Percentiles rank a stretch among this genome's conserved stretches.
phyloP scores from a whole-genome alignment of 164 flowering plant species.

The Aristolochia fimbriata region DNA sequence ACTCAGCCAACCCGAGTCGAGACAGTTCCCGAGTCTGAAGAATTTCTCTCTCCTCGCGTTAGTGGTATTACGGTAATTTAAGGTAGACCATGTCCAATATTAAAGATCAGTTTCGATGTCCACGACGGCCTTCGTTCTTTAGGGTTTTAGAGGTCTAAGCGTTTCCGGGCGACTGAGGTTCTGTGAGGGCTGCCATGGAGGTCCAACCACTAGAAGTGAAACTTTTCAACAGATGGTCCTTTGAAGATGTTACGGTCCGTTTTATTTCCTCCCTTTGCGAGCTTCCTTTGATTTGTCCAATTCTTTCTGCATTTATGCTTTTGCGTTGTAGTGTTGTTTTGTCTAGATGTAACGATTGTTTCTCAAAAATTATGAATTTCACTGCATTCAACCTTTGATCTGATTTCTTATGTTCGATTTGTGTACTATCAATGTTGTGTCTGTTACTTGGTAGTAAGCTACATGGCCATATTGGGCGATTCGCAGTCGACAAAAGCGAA shows the following conservation, averaged over 20 bases:
- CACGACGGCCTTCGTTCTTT: too few species aligned
- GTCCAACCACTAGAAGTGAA: background rate
- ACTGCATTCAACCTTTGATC: background rate
- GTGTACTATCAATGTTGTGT: too few species aligned
- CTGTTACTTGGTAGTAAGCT: too few species aligned
- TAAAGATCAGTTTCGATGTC: too few species aligned
- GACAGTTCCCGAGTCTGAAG: too few species aligned
- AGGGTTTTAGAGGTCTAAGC: background rate
- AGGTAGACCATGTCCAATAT: too few species aligned
- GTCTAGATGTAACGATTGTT: background rate
- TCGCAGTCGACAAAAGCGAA: too few species aligned
- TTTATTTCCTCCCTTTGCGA: background rate
- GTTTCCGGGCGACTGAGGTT: background rate
- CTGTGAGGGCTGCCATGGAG: background rate
- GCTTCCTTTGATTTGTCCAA: background rate
- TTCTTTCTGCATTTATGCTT: background rate
- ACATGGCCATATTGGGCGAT: too few species aligned
- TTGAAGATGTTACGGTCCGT: constrained; percentile 15
- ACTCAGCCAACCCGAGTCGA: too few species aligned
- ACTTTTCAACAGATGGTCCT: constrained; percentile 21
- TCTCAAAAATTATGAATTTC: background rate
- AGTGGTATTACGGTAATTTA: too few species aligned
- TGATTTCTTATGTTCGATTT: too few species aligned
- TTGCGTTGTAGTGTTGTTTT: background rate
- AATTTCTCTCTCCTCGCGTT: too few species aligned